phyloP scores from a whole-genome alignment of 768 basidiomycete genomes.

The Mycena indigotica region DNA sequence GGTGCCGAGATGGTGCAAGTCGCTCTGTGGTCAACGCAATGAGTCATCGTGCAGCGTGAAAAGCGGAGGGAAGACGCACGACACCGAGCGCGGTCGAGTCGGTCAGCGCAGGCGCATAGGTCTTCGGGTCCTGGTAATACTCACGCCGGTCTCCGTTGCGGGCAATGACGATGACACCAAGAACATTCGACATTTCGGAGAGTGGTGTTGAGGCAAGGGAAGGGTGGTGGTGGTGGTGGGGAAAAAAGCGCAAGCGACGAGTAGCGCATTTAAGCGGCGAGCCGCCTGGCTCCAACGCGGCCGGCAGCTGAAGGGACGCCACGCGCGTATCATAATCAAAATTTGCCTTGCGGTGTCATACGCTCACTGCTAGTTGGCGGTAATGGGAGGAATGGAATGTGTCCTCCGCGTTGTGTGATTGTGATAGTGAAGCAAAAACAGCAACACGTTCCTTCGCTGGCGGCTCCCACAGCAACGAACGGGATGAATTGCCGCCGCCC shows the following conservation, averaged over 20 bases:
- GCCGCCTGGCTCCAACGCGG: not conserved
- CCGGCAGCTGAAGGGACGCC: too few relatives aligned
- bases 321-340: too few relatives aligned
- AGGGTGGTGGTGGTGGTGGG: not conserved
- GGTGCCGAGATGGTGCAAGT: slow-evolving; percentile 67
- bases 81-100: slow-evolving; percentile 24
- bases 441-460: too few relatives aligned
- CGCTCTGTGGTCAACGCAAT: slow-evolving; percentile 42
- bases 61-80: slow-evolving; percentile 14
- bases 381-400: too few relatives aligned
- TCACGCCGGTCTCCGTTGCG: slow-evolving; percentile 77
- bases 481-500: too few relatives aligned
- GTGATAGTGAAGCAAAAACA: too few relatives aligned
- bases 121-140: slow-evolving; percentile 72
- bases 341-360: too few relatives aligned
- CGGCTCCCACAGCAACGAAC: too few relatives aligned
- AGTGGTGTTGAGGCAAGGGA: not conserved
- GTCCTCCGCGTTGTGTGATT: too few relatives aligned
- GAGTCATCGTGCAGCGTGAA: not conserved
- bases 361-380: too few relatives aligned
- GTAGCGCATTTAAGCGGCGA: not conserved
- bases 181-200: slow-evolving; percentile 53
- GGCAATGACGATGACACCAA: slow-evolving; percentile 76
- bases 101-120: slow-evolving; percentile 52
- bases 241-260: not conserved